These are phyloP conservation scores for Acanthamoeba healyi DNA, from an alignment of 208 protist species.

Conservation along the genomic window DNA sequence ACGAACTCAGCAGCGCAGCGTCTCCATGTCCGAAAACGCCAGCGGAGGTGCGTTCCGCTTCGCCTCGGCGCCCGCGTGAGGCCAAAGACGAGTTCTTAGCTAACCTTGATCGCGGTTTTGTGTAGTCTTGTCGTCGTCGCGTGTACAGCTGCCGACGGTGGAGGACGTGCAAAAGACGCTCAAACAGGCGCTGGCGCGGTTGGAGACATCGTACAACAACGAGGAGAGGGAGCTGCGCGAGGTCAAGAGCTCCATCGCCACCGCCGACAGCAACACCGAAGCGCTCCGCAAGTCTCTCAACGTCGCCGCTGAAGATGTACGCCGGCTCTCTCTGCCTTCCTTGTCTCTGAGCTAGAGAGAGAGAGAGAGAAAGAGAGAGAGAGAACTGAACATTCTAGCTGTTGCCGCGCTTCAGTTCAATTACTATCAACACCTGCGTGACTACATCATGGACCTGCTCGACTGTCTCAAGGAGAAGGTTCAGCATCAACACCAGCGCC, in stretches of 20 bases:
- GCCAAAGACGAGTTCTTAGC: background rate
- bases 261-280: background rate
- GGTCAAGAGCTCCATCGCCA: slow-evolving; percentile 18
- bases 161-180: slow-evolving; percentile 60
- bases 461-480: slow-evolving; percentile 72
- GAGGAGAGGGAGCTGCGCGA: slow-evolving; percentile 51
- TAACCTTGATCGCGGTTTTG: background rate
- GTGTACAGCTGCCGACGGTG: slow-evolving; percentile 46
- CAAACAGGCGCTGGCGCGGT: slow-evolving; percentile 44
- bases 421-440: slow-evolving; percentile 45
- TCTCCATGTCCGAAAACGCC: slow-evolving; percentile 43
- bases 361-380: too few relatives aligned
- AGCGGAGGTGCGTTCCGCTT: too few relatives aligned
- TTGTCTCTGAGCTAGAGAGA: too few relatives aligned
- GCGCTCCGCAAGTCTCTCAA: background rate
- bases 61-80: background rate
- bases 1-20: background rate
- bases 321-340: background rate
- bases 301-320: slow-evolving; percentile 24
- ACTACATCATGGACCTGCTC: slow-evolving; percentile 60
- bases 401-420: background rate
- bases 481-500: too few relatives aligned
- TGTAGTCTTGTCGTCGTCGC: slow-evolving; percentile 14
- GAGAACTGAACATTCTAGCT: too few relatives aligned
- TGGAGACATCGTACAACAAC: slow-evolving; percentile 1